Evolutionary conservation across 2,329 filamentous ascomycete species (phyloP), one percentile per base, ranked within the genome.

Genomic region (Phialophora tarda): DNA sequence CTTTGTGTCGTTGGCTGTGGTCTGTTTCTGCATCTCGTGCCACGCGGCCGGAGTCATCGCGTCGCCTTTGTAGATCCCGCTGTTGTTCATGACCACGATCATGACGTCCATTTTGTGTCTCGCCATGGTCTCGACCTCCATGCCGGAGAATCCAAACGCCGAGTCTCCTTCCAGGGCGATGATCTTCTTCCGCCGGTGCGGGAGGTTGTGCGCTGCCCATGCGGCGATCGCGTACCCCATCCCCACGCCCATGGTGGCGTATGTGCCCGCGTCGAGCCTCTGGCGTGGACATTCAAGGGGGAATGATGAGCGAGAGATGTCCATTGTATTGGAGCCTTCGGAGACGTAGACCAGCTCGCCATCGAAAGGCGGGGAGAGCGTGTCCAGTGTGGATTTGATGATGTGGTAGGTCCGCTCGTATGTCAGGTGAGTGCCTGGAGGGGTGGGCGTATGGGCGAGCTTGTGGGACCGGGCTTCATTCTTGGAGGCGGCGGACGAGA

Each of bases 291-390:
- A 79, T 32, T 84, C 78, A 21, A 87, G 77, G 0, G 82, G 79
- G 72, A 87, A 87, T 51, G 82, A 78, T 12, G 82, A 83, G 23
- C 85, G 82, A 2, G 83, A 85, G 61, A 87, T 86, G 69, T 87
- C 85, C 85, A 87, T 88, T 6, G 85, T 86, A 71, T 86, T 86
- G 8, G 85, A 84, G 6, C 85, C 85, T 75, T 87, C 84, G 0
- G 83, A 85, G 41, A 87, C 77, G 67, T 86, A 87, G 24, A 86
- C 82, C 26, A 86, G 79, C 51, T 79, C 75, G 24, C 81, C 83
- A 12, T 82, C 74, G 48, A 79, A 77, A 0, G 78, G 79, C 12
- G 78, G 81, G 0, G 79, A 83, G 32, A 83, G 72, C 3, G 69
- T 71, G 69, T 85, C 79, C 8, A 87, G 75, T 2, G 79, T 80